Evolutionary conservation across 306 rosid species (phyloP), one percentile per base, ranked within the genome.

Genomic region (Quercus engelmannii): DNA sequence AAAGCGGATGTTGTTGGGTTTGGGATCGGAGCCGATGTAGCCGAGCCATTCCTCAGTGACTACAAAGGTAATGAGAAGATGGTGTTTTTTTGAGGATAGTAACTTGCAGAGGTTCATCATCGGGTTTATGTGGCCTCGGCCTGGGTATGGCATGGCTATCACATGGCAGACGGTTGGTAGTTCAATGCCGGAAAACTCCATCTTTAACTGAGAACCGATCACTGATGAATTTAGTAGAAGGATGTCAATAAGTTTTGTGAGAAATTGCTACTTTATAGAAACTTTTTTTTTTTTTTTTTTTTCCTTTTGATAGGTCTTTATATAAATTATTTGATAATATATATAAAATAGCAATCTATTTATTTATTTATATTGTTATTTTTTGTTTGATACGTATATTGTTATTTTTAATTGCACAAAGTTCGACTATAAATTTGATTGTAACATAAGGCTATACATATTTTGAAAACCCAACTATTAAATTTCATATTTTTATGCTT

Each of bases 91-190:
- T 55, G 69, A 83, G 63, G 74, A 12, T 21, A 83, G 57, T 14
- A 79, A 55, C 35, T 83, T 83, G 87, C 87, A 83, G 78, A 83
- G 26, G 81, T 55, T 79, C 78, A 79, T 79, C 81, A 83, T 55
- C 9, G 84, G 61, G 69, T 84, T 84, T 63, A 87, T 31, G 58
- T 83, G 87, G 30, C 90, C 84, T 43, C 84, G 49, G 28, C 85
- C 84, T 11, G 90, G 88, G 23, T 8, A 84, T 1, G 90, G 88
- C 78, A 84, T 21, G 5, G 82, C 88, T 46, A 81, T 71, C 20
- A 79, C 52, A 80, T 87, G 90, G 74, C 61, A 65, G 41, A 73
- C n/a, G 5, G 61, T 1, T 19, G 4, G 21, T 55, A 57, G n/a
- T 3, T 79, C 35, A 6, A 30, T 25, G 9, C 4, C 5, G 7